These are phyloP conservation scores for Silene noctiflora DNA, from an alignment of 179 eudicot genomes.

Conservation along the genomic window DNA sequence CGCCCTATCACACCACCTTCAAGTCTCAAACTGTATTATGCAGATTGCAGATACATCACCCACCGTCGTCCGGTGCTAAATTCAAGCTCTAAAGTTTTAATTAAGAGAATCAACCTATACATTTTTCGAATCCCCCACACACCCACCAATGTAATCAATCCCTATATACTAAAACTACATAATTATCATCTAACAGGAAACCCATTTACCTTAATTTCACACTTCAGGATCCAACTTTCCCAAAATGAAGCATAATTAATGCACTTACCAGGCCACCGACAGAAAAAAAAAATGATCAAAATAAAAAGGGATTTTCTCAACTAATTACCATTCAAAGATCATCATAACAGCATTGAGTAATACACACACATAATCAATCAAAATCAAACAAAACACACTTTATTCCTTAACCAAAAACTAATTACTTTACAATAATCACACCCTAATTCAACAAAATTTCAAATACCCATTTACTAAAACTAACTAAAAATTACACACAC, in stretches of 20 bases:
- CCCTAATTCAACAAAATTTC: not conserved
- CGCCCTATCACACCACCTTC: not conserved
- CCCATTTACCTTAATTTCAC: not conserved
- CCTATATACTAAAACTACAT: constrained; percentile 10
- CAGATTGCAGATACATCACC: not conserved
- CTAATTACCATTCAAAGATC: constrained; percentile 15
- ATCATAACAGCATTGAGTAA: constrained; percentile 16
- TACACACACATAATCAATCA: not conserved
- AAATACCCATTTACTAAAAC: constrained; percentile 1
- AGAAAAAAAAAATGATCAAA: constrained; percentile 12
- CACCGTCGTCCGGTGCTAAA: not conserved
- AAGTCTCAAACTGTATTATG: not conserved
- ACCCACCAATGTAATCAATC: not conserved
- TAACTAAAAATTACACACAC: not conserved
- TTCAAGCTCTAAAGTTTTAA: constrained; percentile 1
- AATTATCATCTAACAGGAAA: not conserved
- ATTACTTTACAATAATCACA: not conserved
- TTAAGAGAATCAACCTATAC: not conserved
- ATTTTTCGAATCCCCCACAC: not conserved
- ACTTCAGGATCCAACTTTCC: constrained; percentile 21
- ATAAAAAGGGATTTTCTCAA: not conserved
- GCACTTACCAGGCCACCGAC: constrained; percentile 34
- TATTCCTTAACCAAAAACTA: not conserved
- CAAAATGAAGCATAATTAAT: constrained; percentile 25
- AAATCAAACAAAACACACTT: constrained; percentile 7